Evolutionary conservation across 345 rosid species (phyloP), one percentile per base, ranked within the genome.

Genomic region (Combretum micranthum): DNA sequence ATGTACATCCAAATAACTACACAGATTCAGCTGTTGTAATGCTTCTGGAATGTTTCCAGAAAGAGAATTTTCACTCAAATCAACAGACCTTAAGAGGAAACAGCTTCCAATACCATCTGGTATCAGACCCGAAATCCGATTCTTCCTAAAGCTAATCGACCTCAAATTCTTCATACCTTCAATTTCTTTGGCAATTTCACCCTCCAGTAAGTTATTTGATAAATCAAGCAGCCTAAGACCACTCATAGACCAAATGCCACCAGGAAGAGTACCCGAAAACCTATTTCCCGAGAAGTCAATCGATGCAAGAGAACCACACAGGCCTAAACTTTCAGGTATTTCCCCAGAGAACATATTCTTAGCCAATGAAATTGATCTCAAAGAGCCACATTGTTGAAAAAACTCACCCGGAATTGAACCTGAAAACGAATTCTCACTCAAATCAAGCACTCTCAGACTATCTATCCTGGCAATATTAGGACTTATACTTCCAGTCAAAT

Each of bases 71-170:
- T 64, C 80, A 50, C 97, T 80, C 17, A 92, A 80, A 77, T 88
- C 96, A 59, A 92, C 57, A 12, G 65, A 68, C 77, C 78, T 83
- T 58, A 86, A 57, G 58, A 88, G 63, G 74, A 77, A 67, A 73
- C 94, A 86, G 67, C 83, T 81, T 19, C 97, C 98, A 50, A 92
- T 77, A 52, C 85, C 90, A 58, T 59, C 77, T 0, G 97, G 94
- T 42, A 86, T 47, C 4, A 55, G 14, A 50, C 96, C 97, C 0
- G 80, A 60, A 48, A 88, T 74, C 50, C 63, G 65, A 47, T 92
- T 92, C 44, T 68, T 76, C 68, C 81, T 80, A 71, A 92, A 68
- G 60, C 77, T 77, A 56, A 92, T 66, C 18, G 56, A 70, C 56
- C 91, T 70, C 69, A 92, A 62, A 72, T 88, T 84, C 69, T 78